phyloP scores from a whole-genome alignment of 139 green algal species.

The Deuterostichococcus epilithicus region DNA sequence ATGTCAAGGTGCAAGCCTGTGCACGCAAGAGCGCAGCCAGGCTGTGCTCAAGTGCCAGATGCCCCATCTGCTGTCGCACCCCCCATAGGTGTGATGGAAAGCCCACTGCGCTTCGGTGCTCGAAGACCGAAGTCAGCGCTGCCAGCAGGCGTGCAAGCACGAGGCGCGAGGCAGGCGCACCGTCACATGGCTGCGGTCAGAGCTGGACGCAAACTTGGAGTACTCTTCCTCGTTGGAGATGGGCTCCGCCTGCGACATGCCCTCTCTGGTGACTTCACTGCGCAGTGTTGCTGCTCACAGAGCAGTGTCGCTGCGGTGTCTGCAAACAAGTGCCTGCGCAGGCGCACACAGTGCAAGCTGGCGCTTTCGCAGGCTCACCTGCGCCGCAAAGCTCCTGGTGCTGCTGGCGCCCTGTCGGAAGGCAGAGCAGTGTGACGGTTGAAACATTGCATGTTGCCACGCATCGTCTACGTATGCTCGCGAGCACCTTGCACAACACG shows the following conservation, averaged over 20 bases:
- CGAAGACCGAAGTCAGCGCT: not conserved
- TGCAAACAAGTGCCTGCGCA: not conserved
- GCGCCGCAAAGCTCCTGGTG: not conserved
- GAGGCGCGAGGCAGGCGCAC: slow-evolving; percentile 23
- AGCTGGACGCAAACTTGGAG: slow-evolving; percentile 31
- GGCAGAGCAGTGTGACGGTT: no score
- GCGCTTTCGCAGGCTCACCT: not conserved
- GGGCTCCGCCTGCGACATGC: not conserved
- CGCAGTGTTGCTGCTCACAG: not conserved
- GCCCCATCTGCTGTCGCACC: no score
- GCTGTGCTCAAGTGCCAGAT: not conserved
- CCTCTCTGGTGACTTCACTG: not conserved
- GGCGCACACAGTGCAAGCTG: not conserved
- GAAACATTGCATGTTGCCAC: no score
- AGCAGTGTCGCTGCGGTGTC: not conserved
- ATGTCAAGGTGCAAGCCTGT: no score
- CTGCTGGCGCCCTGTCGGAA: not conserved
- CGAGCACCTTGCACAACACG: no score
- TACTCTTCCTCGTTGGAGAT: slow-evolving; percentile 53
- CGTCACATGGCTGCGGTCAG: slow-evolving; percentile 33
- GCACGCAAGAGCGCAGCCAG: not conserved
- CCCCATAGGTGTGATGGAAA: not conserved
- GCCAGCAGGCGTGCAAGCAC: not conserved
- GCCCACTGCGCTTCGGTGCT: not conserved
- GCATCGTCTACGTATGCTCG: no score